Conservation (phyloP, 2,329 filamentous ascomycete genomes). For the Fusarium hostae region DNA sequence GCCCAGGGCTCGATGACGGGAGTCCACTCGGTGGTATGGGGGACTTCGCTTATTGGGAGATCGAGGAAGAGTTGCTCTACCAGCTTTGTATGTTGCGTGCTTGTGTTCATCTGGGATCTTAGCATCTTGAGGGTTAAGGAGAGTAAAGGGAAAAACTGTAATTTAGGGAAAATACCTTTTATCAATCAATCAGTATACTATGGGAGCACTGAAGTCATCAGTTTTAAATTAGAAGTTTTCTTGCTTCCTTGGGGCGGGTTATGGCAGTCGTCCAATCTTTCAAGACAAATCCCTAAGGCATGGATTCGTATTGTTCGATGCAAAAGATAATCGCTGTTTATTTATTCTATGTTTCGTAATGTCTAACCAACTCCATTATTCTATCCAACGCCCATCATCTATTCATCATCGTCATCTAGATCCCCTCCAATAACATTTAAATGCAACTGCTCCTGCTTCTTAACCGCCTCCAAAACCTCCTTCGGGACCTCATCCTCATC, state of each 20-base stretch:
- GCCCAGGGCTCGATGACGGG: background rate
- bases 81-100: fast-evolving
- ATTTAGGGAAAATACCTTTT: no score
- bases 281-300: fast-evolving
- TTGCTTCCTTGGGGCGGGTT: no score
- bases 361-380: background rate
- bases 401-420: slow-evolving; percentile 2
- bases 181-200: no score
- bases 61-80: background rate
- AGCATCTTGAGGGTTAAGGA: background rate
- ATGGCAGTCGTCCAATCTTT: no score
- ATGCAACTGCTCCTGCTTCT: slow-evolving; percentile 45
- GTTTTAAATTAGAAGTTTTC: no score
- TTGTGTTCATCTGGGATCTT: background rate
- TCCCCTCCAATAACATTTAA: slow-evolving; percentile 49
- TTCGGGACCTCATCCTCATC: slow-evolving; percentile 50
- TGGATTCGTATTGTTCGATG: no score
- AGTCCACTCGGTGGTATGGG: background rate
- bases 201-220: no score
- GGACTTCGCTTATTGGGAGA: background rate
- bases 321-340: background rate
- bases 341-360: background rate
- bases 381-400: background rate
- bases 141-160: no score
- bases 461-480: slow-evolving; percentile 51